phyloP scores from a whole-genome alignment of 805 yeast species.

The Yarrowia divulgata region DNA sequence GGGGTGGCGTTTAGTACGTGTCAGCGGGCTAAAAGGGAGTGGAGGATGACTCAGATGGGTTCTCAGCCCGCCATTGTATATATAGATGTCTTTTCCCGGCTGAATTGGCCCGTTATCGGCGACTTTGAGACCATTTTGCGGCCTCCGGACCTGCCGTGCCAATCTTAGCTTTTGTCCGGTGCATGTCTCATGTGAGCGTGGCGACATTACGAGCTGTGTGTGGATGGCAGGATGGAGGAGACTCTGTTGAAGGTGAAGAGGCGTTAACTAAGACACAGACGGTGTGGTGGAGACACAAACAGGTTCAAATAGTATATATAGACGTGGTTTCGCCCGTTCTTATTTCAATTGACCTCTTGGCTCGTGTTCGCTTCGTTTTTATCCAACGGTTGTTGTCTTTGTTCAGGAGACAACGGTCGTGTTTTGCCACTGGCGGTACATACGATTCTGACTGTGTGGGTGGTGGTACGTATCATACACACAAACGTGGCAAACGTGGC shows the following conservation, averaged over 20 bases:
- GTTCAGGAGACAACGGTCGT: no score
- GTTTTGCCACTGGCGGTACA: no score
- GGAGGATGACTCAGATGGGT: background rate
- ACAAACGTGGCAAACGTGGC: no score
- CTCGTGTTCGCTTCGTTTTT: background rate
- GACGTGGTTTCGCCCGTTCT: background rate
- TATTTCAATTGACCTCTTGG: background rate
- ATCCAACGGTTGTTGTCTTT: background rate
- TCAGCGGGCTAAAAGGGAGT: no score
- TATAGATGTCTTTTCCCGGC: background rate
- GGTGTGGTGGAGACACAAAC: no score
- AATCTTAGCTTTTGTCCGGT: conserved; percentile 8
- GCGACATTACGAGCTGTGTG: conserved; percentile 29
- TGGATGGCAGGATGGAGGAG: background rate
- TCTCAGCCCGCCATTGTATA: no score
- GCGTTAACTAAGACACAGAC: background rate
- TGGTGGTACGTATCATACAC: no score
- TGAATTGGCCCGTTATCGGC: no score
- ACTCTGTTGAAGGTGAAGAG: no score
- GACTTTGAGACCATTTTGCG: background rate
- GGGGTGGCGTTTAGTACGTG: background rate
- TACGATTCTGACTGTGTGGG: no score
- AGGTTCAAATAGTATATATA: background rate
- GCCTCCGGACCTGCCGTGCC: background rate
- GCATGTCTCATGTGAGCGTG: conserved; percentile 30